These are phyloP conservation scores for Ogataea siamensis DNA, from an alignment of 805 yeast genomes.

Conservation along the genomic window DNA sequence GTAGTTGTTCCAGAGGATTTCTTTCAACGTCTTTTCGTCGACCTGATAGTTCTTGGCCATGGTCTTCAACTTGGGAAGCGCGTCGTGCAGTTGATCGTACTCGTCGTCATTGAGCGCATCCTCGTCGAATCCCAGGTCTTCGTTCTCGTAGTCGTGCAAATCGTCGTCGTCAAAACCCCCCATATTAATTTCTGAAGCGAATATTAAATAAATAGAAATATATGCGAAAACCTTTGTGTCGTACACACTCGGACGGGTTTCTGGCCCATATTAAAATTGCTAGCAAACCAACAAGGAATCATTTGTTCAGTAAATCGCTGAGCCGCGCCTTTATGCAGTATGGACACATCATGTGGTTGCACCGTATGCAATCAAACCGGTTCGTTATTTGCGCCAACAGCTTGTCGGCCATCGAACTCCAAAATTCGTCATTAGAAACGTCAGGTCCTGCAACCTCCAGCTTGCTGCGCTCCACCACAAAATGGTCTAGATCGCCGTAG, in stretches of 20 bases:
- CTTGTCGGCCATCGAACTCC: conserved; percentile 16
- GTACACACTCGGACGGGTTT: background rate
- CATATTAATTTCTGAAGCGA: conserved; percentile 10
- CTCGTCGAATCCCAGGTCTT: conserved; percentile 34
- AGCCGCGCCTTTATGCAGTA: conserved; percentile 32
- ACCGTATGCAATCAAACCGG: conserved; percentile 30
- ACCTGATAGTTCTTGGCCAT: conserved; percentile 41
- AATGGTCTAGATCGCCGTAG: conserved; percentile 27
- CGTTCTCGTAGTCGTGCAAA: conserved; percentile 21
- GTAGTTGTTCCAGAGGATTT: conserved; percentile 58
- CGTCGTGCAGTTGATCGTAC: conserved; percentile 39
- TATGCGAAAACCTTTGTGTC: background rate
- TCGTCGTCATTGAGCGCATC: conserved; percentile 44
- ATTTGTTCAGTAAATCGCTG: conserved; percentile 21
- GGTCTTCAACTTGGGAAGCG: conserved; percentile 43
- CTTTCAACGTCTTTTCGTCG: conserved; percentile 51
- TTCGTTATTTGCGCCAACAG: conserved; percentile 17
- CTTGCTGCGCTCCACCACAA: conserved; percentile 8
- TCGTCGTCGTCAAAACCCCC: conserved; percentile 25
- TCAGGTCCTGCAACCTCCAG: conserved; percentile 1
- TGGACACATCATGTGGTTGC: conserved; percentile 35
- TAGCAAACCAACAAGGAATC: background rate
- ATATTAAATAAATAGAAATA: conserved; percentile 1
- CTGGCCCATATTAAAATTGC: background rate
- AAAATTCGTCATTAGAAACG: conserved; percentile 7